Evolutionary conservation across 192 early-diverging fungal species (phyloP).

Genomic region (Cetraspora pellucida): DNA sequence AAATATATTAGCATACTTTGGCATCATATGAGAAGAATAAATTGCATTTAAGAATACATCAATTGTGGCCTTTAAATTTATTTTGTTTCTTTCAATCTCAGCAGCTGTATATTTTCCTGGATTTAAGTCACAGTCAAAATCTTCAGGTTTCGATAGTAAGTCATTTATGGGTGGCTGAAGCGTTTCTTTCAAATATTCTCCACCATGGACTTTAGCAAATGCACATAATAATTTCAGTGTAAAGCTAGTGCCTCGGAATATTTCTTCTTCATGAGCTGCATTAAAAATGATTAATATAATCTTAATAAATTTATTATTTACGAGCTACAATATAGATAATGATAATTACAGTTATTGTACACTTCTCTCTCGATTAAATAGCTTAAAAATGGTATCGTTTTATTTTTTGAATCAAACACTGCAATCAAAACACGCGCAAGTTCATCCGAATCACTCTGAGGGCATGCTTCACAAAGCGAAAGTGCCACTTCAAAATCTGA

Average conservation of each 20-base stretch:
- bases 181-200: constrained; percentile 79
- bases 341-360: constrained; percentile 41
- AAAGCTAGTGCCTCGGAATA: constrained; percentile 90
- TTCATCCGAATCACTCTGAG: constrained; percentile 86
- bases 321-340: too few relatives aligned
- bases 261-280: constrained; percentile 47
- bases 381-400: constrained; percentile 72
- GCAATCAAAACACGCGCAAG: constrained; percentile 74
- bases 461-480: constrained; percentile 81
- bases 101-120: constrained; percentile 68
- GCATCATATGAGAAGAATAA: constrained; percentile 68
- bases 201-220: constrained; percentile 80
- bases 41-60: constrained; percentile 84
- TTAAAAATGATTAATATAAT: background rate
- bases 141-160: constrained; percentile 61
- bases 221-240: constrained; percentile 84
- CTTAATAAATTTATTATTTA: background rate
- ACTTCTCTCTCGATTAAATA: constrained; percentile 85
- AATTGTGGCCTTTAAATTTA: constrained; percentile 77
- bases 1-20: constrained; percentile 41
- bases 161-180: constrained; percentile 77
- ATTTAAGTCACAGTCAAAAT: constrained; percentile 87
- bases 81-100: constrained; percentile 69
- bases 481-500: constrained; percentile 76
- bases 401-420: constrained; percentile 79